Percentiles rank a stretch among this genome's conserved stretches.
Evolutionary conservation across 495 filamentous ascomycete species (phyloP).

Genomic region (Thermochaetoides thermophila): DNA sequence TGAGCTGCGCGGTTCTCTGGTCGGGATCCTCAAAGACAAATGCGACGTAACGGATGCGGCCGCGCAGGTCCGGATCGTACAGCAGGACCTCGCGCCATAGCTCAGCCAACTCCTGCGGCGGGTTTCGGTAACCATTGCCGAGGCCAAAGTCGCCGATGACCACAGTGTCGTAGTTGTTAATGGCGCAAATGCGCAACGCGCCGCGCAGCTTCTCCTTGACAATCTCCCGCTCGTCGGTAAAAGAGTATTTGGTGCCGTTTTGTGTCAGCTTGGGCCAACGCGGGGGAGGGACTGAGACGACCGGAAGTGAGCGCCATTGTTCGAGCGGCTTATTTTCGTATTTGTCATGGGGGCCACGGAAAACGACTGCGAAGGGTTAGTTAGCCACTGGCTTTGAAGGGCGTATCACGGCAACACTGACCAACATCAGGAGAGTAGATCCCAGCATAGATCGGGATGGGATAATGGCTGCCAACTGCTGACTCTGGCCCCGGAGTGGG

Average conservation of each 20-base stretch:
- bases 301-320: constrained; percentile 39
- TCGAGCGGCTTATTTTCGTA: constrained; percentile 31
- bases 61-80: constrained; percentile 48
- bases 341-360: constrained; percentile 31
- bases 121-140: constrained; percentile 55
- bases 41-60: constrained; percentile 50
- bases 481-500: constrained; percentile 35
- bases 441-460: constrained; percentile 48
- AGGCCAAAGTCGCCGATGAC: constrained; percentile 59
- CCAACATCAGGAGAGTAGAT: constrained; percentile 52
- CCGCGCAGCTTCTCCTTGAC: constrained; percentile 57
- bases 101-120: constrained; percentile 47
- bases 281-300: constrained; percentile 57
- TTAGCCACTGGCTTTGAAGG: no score
- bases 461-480: constrained; percentile 40
- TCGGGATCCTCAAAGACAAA: constrained; percentile 48
- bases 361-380: no score
- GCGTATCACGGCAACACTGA: no score
- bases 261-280: constrained; percentile 56
- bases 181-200: constrained; percentile 50
- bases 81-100: constrained; percentile 56
- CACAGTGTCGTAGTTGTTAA: constrained; percentile 40
- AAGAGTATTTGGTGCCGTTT: constrained; percentile 49
- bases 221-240: constrained; percentile 49
- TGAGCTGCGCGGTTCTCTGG: constrained; percentile 30